phyloP scores from a whole-genome alignment of 805 yeast species.

The Kodamaea jinghongensis region DNA sequence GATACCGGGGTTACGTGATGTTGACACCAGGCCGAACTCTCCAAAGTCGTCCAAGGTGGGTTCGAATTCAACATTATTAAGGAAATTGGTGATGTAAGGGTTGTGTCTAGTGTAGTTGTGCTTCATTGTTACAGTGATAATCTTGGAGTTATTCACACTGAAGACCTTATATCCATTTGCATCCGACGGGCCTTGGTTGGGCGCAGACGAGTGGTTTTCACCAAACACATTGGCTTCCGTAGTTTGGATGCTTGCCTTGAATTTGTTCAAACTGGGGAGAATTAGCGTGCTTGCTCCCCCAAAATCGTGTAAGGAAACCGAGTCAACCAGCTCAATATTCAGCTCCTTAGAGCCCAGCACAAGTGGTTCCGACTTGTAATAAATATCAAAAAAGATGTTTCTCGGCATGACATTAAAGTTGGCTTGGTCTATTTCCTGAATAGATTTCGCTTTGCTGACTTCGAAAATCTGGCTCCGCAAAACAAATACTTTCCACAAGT shows the following conservation, averaged over 20 bases:
- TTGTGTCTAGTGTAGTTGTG: slow-evolving; percentile 70
- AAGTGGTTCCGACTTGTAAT: slow-evolving; percentile 36
- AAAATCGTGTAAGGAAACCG: slow-evolving; percentile 11
- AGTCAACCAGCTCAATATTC: slow-evolving; percentile 18
- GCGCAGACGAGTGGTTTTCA: slow-evolving; percentile 23
- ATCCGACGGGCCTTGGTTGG: not conserved
- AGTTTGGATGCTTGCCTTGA: slow-evolving; percentile 38
- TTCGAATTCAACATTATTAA: slow-evolving; percentile 51
- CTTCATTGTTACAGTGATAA: slow-evolving; percentile 33
- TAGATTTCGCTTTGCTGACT: slow-evolving; percentile 40
- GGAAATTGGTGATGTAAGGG: slow-evolving; percentile 56
- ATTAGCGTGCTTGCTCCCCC: slow-evolving; percentile 23
- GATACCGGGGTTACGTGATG: slow-evolving; percentile 13
- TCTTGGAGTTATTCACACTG: slow-evolving; percentile 29
- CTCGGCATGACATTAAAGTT: slow-evolving; percentile 24
- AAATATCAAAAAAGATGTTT: slow-evolving; percentile 37
- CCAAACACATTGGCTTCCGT: slow-evolving; percentile 43
- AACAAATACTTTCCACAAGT: slow-evolving; percentile 79
- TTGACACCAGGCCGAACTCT: slow-evolving; percentile 57
- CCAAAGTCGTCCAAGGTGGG: slow-evolving; percentile 58
- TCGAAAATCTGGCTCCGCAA: slow-evolving; percentile 66
- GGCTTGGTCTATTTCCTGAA: not conserved
- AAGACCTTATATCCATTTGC: slow-evolving; percentile 19
- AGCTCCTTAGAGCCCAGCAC: slow-evolving; percentile 11
- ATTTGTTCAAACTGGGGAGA: slow-evolving; percentile 29